Base-by-base conservation (phyloP, 2,329 filamentous ascomycete species). In the Nectriaceae sp. region DNA sequence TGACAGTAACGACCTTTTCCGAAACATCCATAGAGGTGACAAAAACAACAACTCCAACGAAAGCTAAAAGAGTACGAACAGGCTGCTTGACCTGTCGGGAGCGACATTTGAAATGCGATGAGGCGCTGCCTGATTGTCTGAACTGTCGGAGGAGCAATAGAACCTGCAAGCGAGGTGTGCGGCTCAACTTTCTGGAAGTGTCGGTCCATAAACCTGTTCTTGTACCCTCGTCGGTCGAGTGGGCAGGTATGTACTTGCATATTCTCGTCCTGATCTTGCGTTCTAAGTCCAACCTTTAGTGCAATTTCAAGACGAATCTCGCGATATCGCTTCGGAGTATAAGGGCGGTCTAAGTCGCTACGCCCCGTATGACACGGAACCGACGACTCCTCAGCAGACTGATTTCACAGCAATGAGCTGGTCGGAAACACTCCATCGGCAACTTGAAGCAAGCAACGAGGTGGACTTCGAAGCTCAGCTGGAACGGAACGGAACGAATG, bases 51-150 rank as follows among this genome's bases (percentile, higher is more conserved):
- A 48, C 53, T 13, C 46, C 52, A 20, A 44, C 48, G 2, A 67
- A 67, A 50, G 54, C 90, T n/a, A 93, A 87, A 71, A 80, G 92
- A 55, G 90, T 95, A 16, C 84, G 93, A 40, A 97, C 92, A 3
- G 92, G 92, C 31, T 97, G 92, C 67, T 73, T 96, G 56, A 97
- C 92, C 3, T 97, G 92, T 69, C 80, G 92, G 58, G 89, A 96
- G 68, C 78, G 91, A 40, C 92, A 96, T 74, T 75, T 96, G 43
- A 96, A 96, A 69, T 96, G 92, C 68, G 92, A 96, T 64, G 90
- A 96, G 68, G 85, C 77, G 4, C 61, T 71, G 4, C 80, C 79
- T 5, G 73, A 77, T 26, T 84, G 80, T 55, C 76, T 88, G 61
- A 97, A 97, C 63, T 97, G 93, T 70, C 83, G 84, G 50, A 97